Evolutionary conservation across 73 alveolate species (phyloP).

Genomic region (Diophrys sp.): DNA sequence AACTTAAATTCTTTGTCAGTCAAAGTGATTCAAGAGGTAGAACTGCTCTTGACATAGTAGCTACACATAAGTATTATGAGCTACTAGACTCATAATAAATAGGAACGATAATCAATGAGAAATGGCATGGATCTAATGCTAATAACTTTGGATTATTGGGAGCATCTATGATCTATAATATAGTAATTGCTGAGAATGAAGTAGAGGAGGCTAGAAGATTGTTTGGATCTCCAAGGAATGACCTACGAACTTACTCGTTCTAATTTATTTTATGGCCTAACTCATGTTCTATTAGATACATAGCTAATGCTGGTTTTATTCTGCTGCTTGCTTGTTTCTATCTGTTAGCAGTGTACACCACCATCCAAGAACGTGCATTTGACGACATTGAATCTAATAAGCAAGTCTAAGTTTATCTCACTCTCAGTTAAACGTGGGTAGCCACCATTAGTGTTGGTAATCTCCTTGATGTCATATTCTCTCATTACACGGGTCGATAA

Average conservation of each 20-base stretch:
- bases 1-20: slow-evolving; percentile 18
- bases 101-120: slow-evolving; percentile 44
- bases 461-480: slow-evolving; percentile 7
- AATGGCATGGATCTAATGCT: slow-evolving; percentile 50
- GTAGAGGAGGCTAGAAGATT: slow-evolving; percentile 26
- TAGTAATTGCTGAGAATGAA: slow-evolving; percentile 6
- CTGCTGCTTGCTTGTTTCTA: slow-evolving; percentile 24
- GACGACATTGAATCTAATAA: background rate
- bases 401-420: background rate
- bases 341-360: slow-evolving; percentile 8
- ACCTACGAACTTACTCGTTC: slow-evolving; percentile 25
- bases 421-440: slow-evolving; percentile 27
- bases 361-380: slow-evolving; percentile 28
- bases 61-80: slow-evolving; percentile 29
- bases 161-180: slow-evolving; percentile 18
- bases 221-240: slow-evolving; percentile 9
- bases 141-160: slow-evolving; percentile 38
- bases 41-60: slow-evolving; percentile 44
- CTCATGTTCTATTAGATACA: slow-evolving; percentile 37
- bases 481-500: slow-evolving; percentile 4
- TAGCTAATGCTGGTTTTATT: background rate
- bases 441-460: slow-evolving; percentile 19
- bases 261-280: slow-evolving; percentile 34
- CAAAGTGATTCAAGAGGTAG: slow-evolving; percentile 46
- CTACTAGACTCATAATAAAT: slow-evolving; percentile 42